Evolutionary conservation across 176 grass and related monocot genomes (phyloP), one percentile per base, ranked within the genome.

Genomic region (Calamus simplicifolius): DNA sequence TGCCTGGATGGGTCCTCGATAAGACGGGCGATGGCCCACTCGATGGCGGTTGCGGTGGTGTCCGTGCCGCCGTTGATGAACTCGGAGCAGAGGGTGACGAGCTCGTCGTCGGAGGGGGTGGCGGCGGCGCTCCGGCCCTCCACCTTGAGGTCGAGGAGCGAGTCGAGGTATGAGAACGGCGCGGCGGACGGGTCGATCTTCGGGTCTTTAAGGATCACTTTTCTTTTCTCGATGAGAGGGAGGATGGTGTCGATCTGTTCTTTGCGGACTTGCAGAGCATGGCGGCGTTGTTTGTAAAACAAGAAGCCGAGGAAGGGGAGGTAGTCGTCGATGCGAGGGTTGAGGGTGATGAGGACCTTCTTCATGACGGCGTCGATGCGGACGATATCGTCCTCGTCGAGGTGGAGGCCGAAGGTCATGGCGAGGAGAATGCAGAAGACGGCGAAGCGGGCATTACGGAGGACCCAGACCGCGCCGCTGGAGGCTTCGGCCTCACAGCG

Each of bases 101-200:
- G 71, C 63, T 87, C 90, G 3, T 70, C 69, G 48, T 95, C 68
- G 29, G 63, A 76, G 5, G 62, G 61, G 52, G 68, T 28, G 14
- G 68, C 38, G 14, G 43, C 43, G 58, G 58, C 64, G 16, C 35
- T 43, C 7, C 76, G 79, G 29, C 77, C 80, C 3, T 95, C 90
- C 26, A 90, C 60, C 50, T 54, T 73, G 18, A 95, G 77, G 49
- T 84, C 77, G 4, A 95, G 77, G 29, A 95, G 18, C 10, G 90
- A 95, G 77, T 95, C 90, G 7, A 95, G 90, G 77, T 95, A 95
- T 8, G 90, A 95, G 71, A 90, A 95, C 0, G 90, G 82, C 43
- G 86, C 86, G 0, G 85, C 76, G 8, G 15, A 25, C 72, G 82
- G 62, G 27, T 58, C 10, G 80, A 52, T 57, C 80, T 59, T 0